Evolutionary conservation across 2,329 filamentous ascomycete genomes (phyloP).

Genomic region (Cryphonectria radicalis): DNA sequence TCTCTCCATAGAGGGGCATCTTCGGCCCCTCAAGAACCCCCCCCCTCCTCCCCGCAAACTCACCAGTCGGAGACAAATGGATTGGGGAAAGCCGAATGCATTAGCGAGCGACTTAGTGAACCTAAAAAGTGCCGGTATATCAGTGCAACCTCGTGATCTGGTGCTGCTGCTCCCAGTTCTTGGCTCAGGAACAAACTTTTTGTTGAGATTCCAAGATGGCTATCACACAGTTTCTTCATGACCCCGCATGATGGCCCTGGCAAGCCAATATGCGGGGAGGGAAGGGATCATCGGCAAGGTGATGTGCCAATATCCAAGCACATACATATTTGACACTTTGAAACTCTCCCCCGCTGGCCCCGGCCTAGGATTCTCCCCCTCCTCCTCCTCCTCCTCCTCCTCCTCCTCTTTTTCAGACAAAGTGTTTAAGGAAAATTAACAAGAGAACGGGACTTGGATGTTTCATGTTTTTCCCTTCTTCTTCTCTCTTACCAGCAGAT

Average conservation of each 20-base stretch:
- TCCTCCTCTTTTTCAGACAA: not conserved
- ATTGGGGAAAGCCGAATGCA: not conserved
- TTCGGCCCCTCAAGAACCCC: not conserved
- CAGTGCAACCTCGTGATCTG: not conserved
- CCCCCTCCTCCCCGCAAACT: not conserved
- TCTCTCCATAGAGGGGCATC: not conserved
- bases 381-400: not conserved
- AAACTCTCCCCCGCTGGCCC: not conserved
- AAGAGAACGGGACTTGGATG: not conserved
- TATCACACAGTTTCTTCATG: not conserved
- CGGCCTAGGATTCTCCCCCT: not conserved
- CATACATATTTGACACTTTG: not conserved
- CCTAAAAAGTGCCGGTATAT: not conserved
- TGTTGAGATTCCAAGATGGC: not conserved
- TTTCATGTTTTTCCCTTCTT: not conserved
- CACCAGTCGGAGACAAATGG: not conserved
- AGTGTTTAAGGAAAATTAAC: not conserved
- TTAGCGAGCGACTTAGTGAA: not conserved
- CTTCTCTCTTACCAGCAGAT: not conserved
- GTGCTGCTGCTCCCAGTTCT: not conserved
- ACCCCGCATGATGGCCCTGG: slow-evolving; percentile 1
- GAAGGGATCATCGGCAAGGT: not conserved
- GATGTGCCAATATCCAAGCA: not conserved
- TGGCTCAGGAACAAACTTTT: not conserved
- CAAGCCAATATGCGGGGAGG: not conserved